Percentiles rank a stretch among this genome's conserved stretches.
These are phyloP conservation scores for Piromyces finnis DNA, from an alignment of 192 early-diverging fungal genomes.

Conservation along the genomic window DNA sequence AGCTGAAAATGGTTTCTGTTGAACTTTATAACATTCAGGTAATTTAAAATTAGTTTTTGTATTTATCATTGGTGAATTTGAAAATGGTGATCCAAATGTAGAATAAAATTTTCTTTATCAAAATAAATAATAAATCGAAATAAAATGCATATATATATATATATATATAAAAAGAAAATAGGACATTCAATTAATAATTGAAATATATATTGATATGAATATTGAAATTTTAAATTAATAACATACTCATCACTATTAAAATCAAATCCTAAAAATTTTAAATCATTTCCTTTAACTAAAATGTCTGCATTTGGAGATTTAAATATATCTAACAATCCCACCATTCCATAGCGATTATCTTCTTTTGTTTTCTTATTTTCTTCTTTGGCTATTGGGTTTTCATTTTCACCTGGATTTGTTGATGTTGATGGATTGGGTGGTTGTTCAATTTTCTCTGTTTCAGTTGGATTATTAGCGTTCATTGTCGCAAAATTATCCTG, in stretches of 20 bases:
- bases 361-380: neutral
- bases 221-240: no score
- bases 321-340: neutral
- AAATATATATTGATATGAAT: no score
- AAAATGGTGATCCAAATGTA: neutral
- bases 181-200: no score
- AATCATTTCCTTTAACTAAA: neutral
- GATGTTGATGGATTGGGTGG: neutral
- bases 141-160: no score
- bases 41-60: neutral
- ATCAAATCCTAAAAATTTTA: neutral
- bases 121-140: no score
- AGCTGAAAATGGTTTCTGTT: neutral
- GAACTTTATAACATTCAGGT: neutral
- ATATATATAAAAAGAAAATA: no score
- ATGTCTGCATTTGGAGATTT: neutral
- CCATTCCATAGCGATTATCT: neutral
- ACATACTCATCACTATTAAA: neutral
- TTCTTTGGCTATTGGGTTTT: neutral
- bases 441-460: neutral
- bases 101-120: neutral
- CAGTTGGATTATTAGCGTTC: neutral
- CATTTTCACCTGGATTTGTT: neutral
- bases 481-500: neutral
- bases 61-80: neutral